These are phyloP conservation scores for Annulohypoxylon bovei DNA, from an alignment of 495 filamentous ascomycete genomes.

Conservation along the genomic window DNA sequence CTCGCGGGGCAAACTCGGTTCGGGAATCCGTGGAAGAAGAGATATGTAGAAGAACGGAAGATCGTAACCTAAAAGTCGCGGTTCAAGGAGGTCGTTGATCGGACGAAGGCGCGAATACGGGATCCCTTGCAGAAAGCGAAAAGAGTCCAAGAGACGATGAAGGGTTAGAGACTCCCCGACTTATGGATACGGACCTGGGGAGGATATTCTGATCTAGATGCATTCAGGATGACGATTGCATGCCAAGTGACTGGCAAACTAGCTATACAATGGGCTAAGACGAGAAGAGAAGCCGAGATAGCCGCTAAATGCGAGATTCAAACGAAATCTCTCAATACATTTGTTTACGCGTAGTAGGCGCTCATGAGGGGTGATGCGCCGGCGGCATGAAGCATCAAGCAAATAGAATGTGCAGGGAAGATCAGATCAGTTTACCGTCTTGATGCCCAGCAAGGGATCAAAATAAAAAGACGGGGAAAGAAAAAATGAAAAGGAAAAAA, in stretches of 20 bases:
- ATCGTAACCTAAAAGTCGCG: slow-evolving; percentile 8
- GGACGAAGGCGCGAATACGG: slow-evolving; percentile 25
- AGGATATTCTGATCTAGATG: slow-evolving; percentile 39
- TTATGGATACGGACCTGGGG: slow-evolving; percentile 38
- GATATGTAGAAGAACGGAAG: neutral
- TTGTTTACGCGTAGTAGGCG: slow-evolving; percentile 41
- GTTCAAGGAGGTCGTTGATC: slow-evolving; percentile 38
- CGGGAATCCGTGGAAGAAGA: neutral
- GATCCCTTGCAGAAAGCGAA: slow-evolving; percentile 25
- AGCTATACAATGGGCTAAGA: slow-evolving; percentile 37
- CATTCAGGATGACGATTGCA: slow-evolving; percentile 44
- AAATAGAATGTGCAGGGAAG: slow-evolving; percentile 25
- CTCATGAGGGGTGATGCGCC: slow-evolving; percentile 36
- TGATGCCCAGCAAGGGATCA: slow-evolving; percentile 33
- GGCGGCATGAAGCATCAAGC: slow-evolving; percentile 30
- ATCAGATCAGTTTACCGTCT: slow-evolving; percentile 13
- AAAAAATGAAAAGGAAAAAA: slow-evolving; percentile 4
- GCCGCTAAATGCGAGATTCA: slow-evolving; percentile 36
- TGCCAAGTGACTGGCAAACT: slow-evolving; percentile 40
- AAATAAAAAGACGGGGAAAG: neutral
- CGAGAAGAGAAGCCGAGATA: slow-evolving; percentile 30
- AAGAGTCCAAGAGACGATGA: slow-evolving; percentile 24
- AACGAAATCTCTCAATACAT: slow-evolving; percentile 27
- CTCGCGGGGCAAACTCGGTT: slow-evolving; percentile 23
- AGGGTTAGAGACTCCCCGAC: slow-evolving; percentile 26